phyloP scores from a whole-genome alignment of 179 eudicot species.

The Pouteria campechiana region DNA sequence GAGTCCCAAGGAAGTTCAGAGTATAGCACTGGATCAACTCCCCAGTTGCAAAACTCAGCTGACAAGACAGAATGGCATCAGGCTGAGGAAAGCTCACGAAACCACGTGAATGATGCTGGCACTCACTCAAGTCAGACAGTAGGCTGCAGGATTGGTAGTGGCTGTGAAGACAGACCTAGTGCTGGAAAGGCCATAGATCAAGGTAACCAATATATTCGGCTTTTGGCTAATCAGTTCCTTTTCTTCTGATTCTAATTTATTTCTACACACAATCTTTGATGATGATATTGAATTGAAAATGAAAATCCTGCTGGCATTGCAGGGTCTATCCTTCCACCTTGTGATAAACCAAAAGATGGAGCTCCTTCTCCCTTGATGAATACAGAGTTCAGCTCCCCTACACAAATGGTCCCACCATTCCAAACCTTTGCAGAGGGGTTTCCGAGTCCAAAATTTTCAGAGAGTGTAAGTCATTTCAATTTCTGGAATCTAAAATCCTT shows the following conservation, averaged over 20 bases:
- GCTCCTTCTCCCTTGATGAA: conserved; percentile 18
- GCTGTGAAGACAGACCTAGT: conserved; percentile 19
- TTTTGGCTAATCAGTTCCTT: too few species aligned
- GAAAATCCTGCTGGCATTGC: conserved; percentile 2
- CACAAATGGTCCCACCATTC: conserved; percentile 75
- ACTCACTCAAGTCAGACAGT: conserved; percentile 18
- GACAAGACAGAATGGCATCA: conserved; percentile 37
- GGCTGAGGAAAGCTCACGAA: conserved; percentile 21
- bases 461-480: conserved; percentile 59
- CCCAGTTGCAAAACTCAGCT: conserved; percentile 23
- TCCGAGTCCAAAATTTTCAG: conserved; percentile 92
- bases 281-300: background rate
- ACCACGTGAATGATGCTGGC: conserved; percentile 21
- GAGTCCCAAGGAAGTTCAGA: conserved; percentile 78
- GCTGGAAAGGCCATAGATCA: conserved; percentile 24
- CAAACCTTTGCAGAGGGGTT: conserved; percentile 62
- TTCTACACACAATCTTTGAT: background rate
- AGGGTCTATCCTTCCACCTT: conserved; percentile 18
- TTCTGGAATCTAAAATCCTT: background rate
- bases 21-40: conserved; percentile 73
- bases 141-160: conserved; percentile 17
- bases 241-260: too few species aligned
- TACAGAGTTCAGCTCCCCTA: conserved; percentile 59
- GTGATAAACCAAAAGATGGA: conserved; percentile 13
- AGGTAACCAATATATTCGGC: too few species aligned